These are phyloP conservation scores for Austroboletus novae-zelandiae DNA, from an alignment of 1,284 basidiomycete species.

Conservation along the genomic window DNA sequence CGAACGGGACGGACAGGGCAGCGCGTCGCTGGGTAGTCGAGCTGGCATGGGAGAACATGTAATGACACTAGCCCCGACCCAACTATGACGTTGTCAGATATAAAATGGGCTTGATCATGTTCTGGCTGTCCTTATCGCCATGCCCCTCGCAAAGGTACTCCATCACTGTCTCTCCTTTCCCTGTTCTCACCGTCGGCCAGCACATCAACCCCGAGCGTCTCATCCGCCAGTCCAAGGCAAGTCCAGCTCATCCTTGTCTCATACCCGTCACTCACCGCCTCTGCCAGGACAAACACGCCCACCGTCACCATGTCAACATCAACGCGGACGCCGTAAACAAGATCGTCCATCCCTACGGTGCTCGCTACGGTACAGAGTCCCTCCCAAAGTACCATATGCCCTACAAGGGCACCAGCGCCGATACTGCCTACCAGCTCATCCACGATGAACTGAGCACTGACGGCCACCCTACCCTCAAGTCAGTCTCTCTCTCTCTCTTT, in stretches of 20 bases:
- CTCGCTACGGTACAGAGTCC: slow-evolving; percentile 60
- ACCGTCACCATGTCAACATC: slow-evolving; percentile 40
- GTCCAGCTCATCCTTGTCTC: neutral
- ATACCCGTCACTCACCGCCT: neutral
- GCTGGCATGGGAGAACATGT: slow-evolving; percentile 9
- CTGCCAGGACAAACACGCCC: slow-evolving; percentile 45
- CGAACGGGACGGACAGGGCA: slow-evolving; percentile 46
- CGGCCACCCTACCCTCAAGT: slow-evolving; percentile 52
- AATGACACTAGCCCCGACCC: no score
- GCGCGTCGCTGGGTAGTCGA: slow-evolving; percentile 30
- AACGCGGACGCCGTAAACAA: slow-evolving; percentile 36
- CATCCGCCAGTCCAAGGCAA: slow-evolving; percentile 53
- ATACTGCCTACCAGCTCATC: slow-evolving; percentile 76
- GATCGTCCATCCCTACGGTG: slow-evolving; percentile 52
- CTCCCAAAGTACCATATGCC: slow-evolving; percentile 71
- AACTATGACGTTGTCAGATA: neutral
- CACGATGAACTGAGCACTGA: slow-evolving; percentile 83
- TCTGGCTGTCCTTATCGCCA: slow-evolving; percentile 1
- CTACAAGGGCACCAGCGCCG: slow-evolving; percentile 53
- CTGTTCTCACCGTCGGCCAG: slow-evolving; percentile 33
- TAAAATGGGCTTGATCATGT: neutral
- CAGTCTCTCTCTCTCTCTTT: neutral
- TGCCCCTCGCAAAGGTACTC: slow-evolving; percentile 52
- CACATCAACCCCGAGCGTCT: slow-evolving; percentile 65
- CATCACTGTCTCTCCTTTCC: neutral